These are phyloP conservation scores for Mallotus repandus DNA, from an alignment of 441 rosid genomes.

Conservation along the genomic window DNA sequence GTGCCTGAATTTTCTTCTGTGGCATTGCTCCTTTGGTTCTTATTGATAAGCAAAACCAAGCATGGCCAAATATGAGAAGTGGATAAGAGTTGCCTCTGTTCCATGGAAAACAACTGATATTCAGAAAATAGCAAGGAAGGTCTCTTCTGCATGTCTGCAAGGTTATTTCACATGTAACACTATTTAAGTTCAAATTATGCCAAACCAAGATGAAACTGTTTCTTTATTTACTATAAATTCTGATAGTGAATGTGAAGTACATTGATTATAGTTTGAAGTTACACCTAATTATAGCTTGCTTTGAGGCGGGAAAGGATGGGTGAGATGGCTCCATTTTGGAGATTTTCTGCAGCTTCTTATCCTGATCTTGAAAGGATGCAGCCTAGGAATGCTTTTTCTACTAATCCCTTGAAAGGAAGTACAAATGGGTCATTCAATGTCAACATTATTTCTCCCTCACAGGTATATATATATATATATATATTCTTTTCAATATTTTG, in stretches of 20 bases:
- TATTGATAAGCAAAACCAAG: not conserved
- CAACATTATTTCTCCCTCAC: constrained; percentile 36
- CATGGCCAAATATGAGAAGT: not conserved
- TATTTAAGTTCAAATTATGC: not conserved
- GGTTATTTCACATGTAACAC: constrained; percentile 1
- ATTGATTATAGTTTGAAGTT: constrained; percentile 5
- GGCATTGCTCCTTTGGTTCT: not conserved
- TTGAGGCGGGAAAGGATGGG: constrained; percentile 83
- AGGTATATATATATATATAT: constrained; percentile 55
- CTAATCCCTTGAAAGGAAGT: constrained; percentile 17
- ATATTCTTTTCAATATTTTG: not conserved
- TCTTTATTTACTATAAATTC: not conserved
- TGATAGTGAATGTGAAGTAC: not conserved
- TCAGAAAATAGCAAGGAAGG: not conserved
- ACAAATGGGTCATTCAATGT: constrained; percentile 31
- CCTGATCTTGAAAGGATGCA: constrained; percentile 59
- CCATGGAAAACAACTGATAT: not conserved
- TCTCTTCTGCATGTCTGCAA: not conserved
- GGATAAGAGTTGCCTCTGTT: not conserved
- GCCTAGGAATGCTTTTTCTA: constrained; percentile 37
- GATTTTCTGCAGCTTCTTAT: constrained; percentile 78
- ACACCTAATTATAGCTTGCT: constrained; percentile 51
- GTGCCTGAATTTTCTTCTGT: not conserved
- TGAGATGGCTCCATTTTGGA: constrained; percentile 81
- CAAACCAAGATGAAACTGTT: not conserved